These are phyloP conservation scores for Antrodiella citrinella DNA, from an alignment of 768 basidiomycete species.

Conservation along the genomic window DNA sequence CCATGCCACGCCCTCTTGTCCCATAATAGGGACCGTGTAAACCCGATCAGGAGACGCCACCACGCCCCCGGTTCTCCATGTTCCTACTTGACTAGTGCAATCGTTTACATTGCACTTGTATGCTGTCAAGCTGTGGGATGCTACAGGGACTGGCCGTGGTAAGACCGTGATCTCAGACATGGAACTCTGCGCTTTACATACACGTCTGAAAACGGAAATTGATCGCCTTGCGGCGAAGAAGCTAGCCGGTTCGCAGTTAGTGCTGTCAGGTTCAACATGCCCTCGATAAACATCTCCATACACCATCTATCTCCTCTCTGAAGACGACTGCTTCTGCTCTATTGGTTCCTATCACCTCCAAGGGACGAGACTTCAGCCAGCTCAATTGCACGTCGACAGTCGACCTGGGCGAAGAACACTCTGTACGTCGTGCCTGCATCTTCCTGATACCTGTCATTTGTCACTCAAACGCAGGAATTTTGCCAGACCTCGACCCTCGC, in stretches of 20 bases:
- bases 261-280: background rate
- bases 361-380: background rate
- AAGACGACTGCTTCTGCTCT: background rate
- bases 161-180: background rate
- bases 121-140: background rate
- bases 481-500: no score
- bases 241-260: background rate
- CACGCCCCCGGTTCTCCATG: background rate
- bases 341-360: background rate
- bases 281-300: background rate
- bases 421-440: background rate
- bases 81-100: no score
- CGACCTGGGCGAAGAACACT: background rate
- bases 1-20: background rate
- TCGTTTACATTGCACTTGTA: background rate
- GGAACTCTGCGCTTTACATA: no score
- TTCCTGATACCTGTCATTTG: background rate
- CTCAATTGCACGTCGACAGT: background rate
- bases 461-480: background rate
- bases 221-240: background rate
- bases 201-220: background rate
- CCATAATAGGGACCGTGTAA: background rate
- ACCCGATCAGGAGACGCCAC: background rate
- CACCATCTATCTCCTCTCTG: background rate
- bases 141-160: background rate